These are phyloP conservation scores for Collybiopsis luxurians DNA, from an alignment of 768 basidiomycete genomes.

Conservation along the genomic window DNA sequence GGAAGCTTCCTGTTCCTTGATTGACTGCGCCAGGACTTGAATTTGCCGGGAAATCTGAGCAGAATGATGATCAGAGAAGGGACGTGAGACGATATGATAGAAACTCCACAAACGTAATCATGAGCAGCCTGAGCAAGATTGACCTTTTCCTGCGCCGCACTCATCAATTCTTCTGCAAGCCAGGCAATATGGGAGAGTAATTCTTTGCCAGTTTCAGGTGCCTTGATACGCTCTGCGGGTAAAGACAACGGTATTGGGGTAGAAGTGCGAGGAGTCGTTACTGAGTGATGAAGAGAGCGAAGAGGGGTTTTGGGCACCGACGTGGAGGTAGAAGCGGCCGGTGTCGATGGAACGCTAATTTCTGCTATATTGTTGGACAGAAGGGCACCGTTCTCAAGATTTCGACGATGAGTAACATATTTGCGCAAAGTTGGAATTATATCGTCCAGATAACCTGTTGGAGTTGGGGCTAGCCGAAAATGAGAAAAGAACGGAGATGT, in stretches of 20 bases:
- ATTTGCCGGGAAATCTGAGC: constrained; percentile 77
- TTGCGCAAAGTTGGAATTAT: constrained; percentile 43
- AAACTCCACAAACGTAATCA: constrained; percentile 52
- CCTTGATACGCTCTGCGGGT: constrained; percentile 23
- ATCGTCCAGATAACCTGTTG: constrained; percentile 36
- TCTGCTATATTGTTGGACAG: not conserved
- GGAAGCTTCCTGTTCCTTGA: constrained; percentile 56
- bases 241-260: constrained; percentile 12
- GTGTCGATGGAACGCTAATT: not conserved
- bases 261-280: not conserved
- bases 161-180: constrained; percentile 56
- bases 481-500: constrained; percentile 9
- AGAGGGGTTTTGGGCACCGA: not conserved
- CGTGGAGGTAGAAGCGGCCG: not conserved
- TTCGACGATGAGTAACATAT: constrained; percentile 35
- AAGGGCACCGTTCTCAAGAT: constrained; percentile 2
- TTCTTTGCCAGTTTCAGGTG: constrained; percentile 39
- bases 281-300: not conserved
- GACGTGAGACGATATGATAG: not conserved
- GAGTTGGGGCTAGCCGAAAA: not conserved
- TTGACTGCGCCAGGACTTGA: constrained; percentile 72
- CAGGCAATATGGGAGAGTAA: constrained; percentile 58
- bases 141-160: constrained; percentile 74
- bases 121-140: constrained; percentile 69
- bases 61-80: not conserved